These are phyloP conservation scores for Ochetophila trinervis DNA, from an alignment of 306 rosid genomes.

Conservation along the genomic window DNA sequence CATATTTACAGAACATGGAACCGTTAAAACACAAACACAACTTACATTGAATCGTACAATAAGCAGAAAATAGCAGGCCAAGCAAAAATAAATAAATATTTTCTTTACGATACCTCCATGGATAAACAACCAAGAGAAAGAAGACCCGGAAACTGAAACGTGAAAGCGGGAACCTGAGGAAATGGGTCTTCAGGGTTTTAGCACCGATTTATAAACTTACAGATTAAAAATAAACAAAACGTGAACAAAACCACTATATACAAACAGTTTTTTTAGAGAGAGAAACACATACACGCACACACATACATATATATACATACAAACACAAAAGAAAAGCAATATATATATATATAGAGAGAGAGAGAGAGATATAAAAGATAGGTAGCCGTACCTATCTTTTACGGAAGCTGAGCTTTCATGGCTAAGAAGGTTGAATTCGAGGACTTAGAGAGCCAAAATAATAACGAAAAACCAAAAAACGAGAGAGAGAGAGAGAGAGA, in stretches of 20 bases:
- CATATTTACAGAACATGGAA: constrained; percentile 27
- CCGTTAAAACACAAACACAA: constrained; percentile 26
- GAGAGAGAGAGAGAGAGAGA: constrained; percentile 11
- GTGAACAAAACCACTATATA: constrained; percentile 29
- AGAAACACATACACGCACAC: constrained; percentile 9
- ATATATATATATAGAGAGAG: constrained; percentile 1
- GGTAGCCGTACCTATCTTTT: constrained; percentile 43
- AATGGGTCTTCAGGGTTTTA: constrained; percentile 50
- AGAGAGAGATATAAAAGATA: constrained; percentile 14
- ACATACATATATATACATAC: constrained; percentile 10
- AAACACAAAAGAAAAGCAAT: neutral
- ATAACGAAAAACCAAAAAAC: constrained; percentile 17
- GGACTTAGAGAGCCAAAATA: constrained; percentile 14
- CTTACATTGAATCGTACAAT: constrained; percentile 42
- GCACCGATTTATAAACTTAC: constrained; percentile 48
- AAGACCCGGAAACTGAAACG: constrained; percentile 32
- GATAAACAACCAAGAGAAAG: constrained; percentile 24
- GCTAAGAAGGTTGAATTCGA: constrained; percentile 52
- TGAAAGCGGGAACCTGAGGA: constrained; percentile 45
- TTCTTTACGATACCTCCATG: constrained; percentile 40
- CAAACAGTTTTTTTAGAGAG: neutral
- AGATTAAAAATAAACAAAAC: constrained; percentile 53
- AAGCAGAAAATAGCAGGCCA: constrained; percentile 25
- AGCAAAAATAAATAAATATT: constrained; percentile 3
- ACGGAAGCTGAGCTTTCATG: constrained; percentile 56